These are phyloP conservation scores for Cyamopsis tetragonoloba DNA, from an alignment of 306 rosid genomes.

Conservation along the genomic window DNA sequence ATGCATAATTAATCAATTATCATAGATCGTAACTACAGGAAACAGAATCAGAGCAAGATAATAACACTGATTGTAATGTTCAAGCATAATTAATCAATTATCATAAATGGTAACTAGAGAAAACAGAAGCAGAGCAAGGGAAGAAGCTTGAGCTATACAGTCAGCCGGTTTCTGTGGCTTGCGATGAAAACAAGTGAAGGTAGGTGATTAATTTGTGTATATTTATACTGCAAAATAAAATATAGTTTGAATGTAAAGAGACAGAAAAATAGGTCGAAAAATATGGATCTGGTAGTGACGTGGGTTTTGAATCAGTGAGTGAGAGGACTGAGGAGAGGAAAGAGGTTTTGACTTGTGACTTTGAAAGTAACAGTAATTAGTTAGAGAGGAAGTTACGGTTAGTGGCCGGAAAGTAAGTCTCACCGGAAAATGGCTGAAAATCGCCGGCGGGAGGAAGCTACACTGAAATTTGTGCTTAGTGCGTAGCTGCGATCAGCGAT, in stretches of 20 bases:
- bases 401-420: neutral
- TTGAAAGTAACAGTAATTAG: neutral
- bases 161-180: no score
- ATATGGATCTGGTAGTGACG: slow-evolving; percentile 2
- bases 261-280: neutral
- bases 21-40: no score
- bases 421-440: neutral
- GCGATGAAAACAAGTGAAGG: neutral
- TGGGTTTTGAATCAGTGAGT: neutral
- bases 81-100: no score
- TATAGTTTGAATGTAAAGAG: neutral
- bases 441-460: neutral
- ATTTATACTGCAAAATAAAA: neutral
- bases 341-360: neutral
- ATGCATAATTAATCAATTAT: no score
- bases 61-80: no score
- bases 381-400: neutral
- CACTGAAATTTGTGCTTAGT: neutral
- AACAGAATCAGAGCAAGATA: no score
- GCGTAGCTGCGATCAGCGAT: neutral
- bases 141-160: no score
- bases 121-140: no score
- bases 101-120: no score
- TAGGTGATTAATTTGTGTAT: neutral
- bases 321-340: neutral